Percentiles rank a stretch among this genome's conserved stretches.
Conservation (phyloP, 2,329 filamentous ascomycete species). For the Fusarium solani-melongenae region DNA sequence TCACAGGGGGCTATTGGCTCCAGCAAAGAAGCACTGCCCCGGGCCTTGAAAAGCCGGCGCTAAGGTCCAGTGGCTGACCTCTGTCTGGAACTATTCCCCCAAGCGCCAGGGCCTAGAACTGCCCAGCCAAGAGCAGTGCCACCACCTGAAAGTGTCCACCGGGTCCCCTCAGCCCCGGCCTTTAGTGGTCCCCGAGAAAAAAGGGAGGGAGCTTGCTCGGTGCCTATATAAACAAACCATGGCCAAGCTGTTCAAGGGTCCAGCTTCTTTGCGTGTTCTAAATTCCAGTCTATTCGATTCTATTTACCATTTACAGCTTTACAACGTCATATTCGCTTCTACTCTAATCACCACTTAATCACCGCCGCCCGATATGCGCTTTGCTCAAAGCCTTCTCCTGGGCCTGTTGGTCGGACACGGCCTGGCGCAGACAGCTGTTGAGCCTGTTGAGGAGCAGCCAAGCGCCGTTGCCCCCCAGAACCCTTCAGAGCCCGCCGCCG, state of each 20-base stretch:
- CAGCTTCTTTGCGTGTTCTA: neutral
- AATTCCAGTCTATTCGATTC: neutral
- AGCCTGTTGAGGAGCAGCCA: constrained; percentile 6
- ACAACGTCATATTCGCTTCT: neutral
- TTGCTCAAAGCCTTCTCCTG: constrained; percentile 25
- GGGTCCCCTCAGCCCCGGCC: neutral
- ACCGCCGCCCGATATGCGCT: constrained; percentile 17
- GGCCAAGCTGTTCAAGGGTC: constrained; percentile 2
- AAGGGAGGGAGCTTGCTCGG: constrained; percentile 22
- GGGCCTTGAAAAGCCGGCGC: neutral
- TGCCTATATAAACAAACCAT: neutral
- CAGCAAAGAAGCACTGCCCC: constrained; percentile 21
- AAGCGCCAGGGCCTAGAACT: constrained; percentile 20
- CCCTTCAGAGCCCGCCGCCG: constrained; percentile 15
- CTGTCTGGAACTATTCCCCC: neutral
- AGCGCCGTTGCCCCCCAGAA: constrained; percentile 14
- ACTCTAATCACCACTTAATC: neutral
- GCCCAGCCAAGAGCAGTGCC: constrained; percentile 25
- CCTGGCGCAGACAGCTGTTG: constrained; percentile 20
- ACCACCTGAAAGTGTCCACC: constrained; percentile 8
- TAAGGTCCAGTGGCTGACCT: constrained; percentile 17
- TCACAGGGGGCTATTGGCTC: neutral
- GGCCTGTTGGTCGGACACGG: constrained; percentile 28
- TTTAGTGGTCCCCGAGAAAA: neutral
- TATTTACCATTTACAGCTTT: neutral